phyloP scores from a whole-genome alignment of 2,329 filamentous ascomycete species.

The Westerdykella sp. region DNA sequence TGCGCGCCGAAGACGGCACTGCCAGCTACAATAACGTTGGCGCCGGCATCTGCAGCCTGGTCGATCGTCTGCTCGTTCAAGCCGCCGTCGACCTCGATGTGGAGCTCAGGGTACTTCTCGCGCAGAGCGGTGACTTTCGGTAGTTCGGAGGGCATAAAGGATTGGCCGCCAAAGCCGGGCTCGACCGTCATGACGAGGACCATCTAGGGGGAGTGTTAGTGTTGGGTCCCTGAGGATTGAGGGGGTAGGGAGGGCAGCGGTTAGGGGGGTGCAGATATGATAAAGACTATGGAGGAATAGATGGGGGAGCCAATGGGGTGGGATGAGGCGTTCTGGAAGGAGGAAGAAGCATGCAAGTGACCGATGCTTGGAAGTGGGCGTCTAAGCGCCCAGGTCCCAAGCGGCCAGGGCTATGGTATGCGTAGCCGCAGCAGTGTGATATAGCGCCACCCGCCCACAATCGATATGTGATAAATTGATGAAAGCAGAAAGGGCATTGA shows the following conservation, averaged over 20 bases:
- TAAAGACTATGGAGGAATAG: background rate
- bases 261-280: background rate
- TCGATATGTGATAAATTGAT: background rate
- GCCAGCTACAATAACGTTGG: conserved; percentile 96
- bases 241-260: too few species aligned
- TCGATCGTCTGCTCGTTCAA: conserved; percentile 84
- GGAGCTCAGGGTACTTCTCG: conserved; percentile 77
- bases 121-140: conserved; percentile 86
- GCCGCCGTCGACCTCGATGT: conserved; percentile 96
- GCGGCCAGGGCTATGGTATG: background rate
- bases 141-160: conserved; percentile 94
- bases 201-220: conserved; percentile 58
- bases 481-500: background rate
- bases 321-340: background rate
- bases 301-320: too few species aligned
- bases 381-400: background rate
- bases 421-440: too few species aligned
- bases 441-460: too few species aligned
- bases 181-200: conserved; percentile 97
- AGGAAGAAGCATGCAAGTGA: background rate
- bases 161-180: conserved; percentile 94
- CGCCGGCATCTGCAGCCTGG: conserved; percentile 87
- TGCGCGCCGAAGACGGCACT: conserved; percentile 92
- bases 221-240: background rate
- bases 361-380: background rate